These are phyloP conservation scores for Warburgia ugandensis DNA, from an alignment of 164 flowering plant species.

Conservation along the genomic window DNA sequence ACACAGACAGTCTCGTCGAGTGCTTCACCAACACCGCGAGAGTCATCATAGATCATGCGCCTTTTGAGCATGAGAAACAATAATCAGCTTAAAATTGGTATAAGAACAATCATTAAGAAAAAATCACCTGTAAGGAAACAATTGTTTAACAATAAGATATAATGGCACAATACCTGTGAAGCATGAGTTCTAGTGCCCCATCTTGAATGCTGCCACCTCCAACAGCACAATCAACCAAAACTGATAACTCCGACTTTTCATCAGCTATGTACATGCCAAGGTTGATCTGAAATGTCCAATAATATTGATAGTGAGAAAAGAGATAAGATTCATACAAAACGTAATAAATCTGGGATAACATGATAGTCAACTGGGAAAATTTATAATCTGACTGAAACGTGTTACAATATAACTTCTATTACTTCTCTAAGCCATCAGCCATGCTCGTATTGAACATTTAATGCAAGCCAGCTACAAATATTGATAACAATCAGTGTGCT, in stretches of 20 bases:
- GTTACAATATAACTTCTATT: too few species aligned
- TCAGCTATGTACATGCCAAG: conserved; percentile 64
- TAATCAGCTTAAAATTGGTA: conserved; percentile 4
- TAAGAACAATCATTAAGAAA: background rate
- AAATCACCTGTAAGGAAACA: background rate
- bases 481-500: too few species aligned
- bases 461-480: too few species aligned
- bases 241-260: conserved; percentile 60
- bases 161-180: conserved; percentile 48
- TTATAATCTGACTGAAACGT: too few species aligned
- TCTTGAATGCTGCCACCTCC: conserved; percentile 82
- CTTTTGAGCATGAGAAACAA: conserved; percentile 20
- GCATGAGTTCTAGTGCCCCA: conserved; percentile 83
- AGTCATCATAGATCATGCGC: conserved; percentile 54
- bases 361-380: too few species aligned
- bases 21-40: conserved; percentile 67
- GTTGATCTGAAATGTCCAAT: conserved; percentile 51
- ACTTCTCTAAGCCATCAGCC: too few species aligned
- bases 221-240: conserved; percentile 81
- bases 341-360: too few species aligned
- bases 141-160: conserved; percentile 3
- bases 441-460: too few species aligned
- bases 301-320: too few species aligned
- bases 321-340: too few species aligned
- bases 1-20: conserved; percentile 71